phyloP scores from a whole-genome alignment of 306 rosid species.

The Prunus campanulata region DNA sequence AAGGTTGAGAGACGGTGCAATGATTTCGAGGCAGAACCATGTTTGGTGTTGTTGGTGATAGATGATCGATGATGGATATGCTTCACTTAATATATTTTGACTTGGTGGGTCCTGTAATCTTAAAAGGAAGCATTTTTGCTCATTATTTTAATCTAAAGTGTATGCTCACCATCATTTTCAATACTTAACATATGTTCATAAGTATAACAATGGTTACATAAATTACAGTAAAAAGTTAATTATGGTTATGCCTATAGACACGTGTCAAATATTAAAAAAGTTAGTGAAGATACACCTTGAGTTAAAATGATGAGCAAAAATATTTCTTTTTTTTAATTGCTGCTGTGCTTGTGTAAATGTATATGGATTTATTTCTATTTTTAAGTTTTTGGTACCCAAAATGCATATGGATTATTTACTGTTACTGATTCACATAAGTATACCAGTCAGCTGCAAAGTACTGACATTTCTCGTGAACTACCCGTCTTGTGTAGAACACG shows the following conservation, averaged over 20 bases:
- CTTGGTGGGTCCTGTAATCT: neutral
- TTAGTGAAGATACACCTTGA: too few species aligned
- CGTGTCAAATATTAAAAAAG: too few species aligned
- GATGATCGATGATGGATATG: too few species aligned
- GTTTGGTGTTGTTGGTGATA: neutral
- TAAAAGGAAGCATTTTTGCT: too few species aligned
- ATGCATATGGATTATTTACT: neutral
- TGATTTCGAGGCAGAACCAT: neutral
- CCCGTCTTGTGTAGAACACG: neutral
- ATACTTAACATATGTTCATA: too few species aligned
- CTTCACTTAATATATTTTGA: neutral
- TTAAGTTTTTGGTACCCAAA: neutral
- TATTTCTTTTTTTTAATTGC: neutral
- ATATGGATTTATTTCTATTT: neutral
- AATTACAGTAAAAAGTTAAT: too few species aligned
- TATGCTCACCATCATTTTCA: accelerated
- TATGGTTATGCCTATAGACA: too few species aligned
- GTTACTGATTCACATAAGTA: neutral
- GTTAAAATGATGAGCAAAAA: too few species aligned
- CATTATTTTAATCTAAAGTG: too few species aligned
- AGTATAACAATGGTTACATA: too few species aligned
- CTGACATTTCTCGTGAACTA: neutral
- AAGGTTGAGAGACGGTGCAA: neutral
- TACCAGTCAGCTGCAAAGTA: neutral
- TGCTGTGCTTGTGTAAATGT: neutral